phyloP scores from a whole-genome alignment of 2,329 filamentous ascomycete genomes.

The Microsporum canis region DNA sequence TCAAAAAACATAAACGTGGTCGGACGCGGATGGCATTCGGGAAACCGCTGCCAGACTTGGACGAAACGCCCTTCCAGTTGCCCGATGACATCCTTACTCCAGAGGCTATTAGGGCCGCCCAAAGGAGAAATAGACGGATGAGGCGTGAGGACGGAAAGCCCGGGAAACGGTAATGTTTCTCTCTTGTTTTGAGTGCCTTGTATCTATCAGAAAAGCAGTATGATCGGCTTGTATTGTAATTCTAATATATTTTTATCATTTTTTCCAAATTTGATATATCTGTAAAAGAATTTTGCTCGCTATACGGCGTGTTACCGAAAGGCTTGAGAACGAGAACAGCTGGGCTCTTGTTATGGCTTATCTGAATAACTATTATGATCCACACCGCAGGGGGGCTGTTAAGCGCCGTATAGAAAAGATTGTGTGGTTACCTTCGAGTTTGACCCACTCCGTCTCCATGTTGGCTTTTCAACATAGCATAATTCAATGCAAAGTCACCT shows the following conservation, averaged over 20 bases:
- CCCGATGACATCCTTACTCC: constrained; percentile 48
- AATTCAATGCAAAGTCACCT: no score
- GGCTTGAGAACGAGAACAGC: no score
- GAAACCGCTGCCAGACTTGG: constrained; percentile 61
- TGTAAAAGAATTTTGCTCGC: no score
- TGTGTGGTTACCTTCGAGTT: no score
- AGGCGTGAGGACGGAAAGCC: constrained; percentile 20
- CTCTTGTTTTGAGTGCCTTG: neutral
- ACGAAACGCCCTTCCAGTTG: constrained; percentile 61
- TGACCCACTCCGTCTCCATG: no score
- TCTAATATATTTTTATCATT: neutral
- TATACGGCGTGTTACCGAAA: no score
- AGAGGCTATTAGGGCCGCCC: constrained; percentile 33
- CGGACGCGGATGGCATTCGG: constrained; percentile 71
- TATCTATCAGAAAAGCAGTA: neutral
- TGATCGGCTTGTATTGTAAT: neutral
- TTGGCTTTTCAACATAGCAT: no score
- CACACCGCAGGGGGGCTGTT: no score
- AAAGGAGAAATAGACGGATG: constrained; percentile 28
- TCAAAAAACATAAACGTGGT: constrained; percentile 60
- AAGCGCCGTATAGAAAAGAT: no score
- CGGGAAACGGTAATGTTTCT: neutral
- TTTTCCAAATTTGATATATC: neutral
- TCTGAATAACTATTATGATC: no score
- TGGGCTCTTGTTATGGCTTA: no score